These are phyloP conservation scores for Ceratocystis huliohia DNA, from an alignment of 2,329 filamentous ascomycete species.

Conservation along the genomic window DNA sequence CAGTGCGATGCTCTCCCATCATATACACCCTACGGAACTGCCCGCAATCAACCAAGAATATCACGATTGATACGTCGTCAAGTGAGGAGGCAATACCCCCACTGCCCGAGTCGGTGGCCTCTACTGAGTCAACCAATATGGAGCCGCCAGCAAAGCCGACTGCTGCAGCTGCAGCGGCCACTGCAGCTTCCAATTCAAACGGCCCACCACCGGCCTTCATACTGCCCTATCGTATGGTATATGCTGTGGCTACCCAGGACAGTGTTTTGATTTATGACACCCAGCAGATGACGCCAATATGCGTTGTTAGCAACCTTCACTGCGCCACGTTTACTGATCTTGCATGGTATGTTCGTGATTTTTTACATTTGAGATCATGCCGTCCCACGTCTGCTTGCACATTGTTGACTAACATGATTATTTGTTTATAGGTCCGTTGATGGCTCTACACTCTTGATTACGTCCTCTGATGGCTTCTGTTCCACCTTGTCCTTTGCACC, in stretches of 20 bases:
- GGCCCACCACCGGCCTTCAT: slow-evolving; percentile 62
- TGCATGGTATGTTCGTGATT: slow-evolving; percentile 56
- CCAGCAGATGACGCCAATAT: slow-evolving; percentile 86
- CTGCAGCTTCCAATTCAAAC: slow-evolving; percentile 38
- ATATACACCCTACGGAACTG: slow-evolving; percentile 68
- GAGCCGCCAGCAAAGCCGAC: slow-evolving; percentile 60
- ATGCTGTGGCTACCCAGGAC: slow-evolving; percentile 94
- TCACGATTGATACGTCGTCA: slow-evolving; percentile 89
- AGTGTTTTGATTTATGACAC: slow-evolving; percentile 92
- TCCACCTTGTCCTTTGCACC: slow-evolving; percentile 74
- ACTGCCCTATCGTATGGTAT: slow-evolving; percentile 84
- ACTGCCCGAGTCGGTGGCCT: slow-evolving; percentile 50
- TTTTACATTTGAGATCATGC: not conserved
- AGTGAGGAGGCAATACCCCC: slow-evolving; percentile 70
- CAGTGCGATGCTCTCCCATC: slow-evolving; percentile 83
- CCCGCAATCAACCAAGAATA: slow-evolving; percentile 61
- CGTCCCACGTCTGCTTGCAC: not conserved
- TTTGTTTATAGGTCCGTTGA: slow-evolving; percentile 34
- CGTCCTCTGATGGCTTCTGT: slow-evolving; percentile 97
- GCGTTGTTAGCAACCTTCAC: slow-evolving; percentile 91
- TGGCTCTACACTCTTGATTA: slow-evolving; percentile 59
- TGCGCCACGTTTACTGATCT: slow-evolving; percentile 96
- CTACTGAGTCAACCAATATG: slow-evolving; percentile 51
- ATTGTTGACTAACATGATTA: not conserved
- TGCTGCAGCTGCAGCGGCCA: slow-evolving; percentile 20